phyloP scores from a whole-genome alignment of 2,329 filamentous ascomycete species.

The Aureobasidium sp. region DNA sequence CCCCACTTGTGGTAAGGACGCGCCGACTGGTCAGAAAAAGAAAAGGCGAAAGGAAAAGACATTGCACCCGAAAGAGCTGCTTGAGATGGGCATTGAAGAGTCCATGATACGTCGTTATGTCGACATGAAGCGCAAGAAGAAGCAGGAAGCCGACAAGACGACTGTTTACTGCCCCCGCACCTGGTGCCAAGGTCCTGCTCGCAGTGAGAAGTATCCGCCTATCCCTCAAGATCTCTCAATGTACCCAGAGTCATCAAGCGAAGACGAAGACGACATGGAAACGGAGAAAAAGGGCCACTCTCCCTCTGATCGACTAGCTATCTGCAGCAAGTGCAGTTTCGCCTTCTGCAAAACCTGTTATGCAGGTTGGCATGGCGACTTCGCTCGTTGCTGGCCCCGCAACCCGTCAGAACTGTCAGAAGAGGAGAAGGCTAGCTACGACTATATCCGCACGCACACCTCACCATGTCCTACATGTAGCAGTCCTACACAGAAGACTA shows the following conservation, averaged over 20 bases:
- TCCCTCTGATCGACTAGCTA: slow-evolving; percentile 57
- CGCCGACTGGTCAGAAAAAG: slow-evolving; percentile 23
- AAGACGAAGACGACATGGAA: slow-evolving; percentile 28
- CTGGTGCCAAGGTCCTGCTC: slow-evolving; percentile 87
- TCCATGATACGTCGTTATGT: slow-evolving; percentile 79
- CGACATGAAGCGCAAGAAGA: slow-evolving; percentile 82
- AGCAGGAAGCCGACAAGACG: slow-evolving; percentile 83
- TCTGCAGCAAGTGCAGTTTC: slow-evolving; percentile 83
- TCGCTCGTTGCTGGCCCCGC: slow-evolving; percentile 62
- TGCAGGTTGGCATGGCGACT: slow-evolving; percentile 89
- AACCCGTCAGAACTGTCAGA: slow-evolving; percentile 64
- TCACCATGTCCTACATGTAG: slow-evolving; percentile 84
- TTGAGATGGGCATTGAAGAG: slow-evolving; percentile 45
- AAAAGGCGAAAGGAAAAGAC: slow-evolving; percentile 57
- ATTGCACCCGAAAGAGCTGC: slow-evolving; percentile 75
- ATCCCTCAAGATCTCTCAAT: slow-evolving; percentile 36
- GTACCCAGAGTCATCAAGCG: slow-evolving; percentile 33
- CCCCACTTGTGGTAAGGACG: slow-evolving; percentile 67
- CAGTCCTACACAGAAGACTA: slow-evolving; percentile 78
- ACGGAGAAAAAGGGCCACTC: slow-evolving; percentile 19
- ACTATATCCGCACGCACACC: slow-evolving; percentile 75
- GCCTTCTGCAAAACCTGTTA: slow-evolving; percentile 77
- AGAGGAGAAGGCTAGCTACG: slow-evolving; percentile 79
- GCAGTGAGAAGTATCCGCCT: slow-evolving; percentile 45
- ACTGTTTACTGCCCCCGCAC: slow-evolving; percentile 87